Percentiles rank a stretch among this genome's conserved stretches.
Conservation (phyloP, 176 grass and related monocot species). For the Avena atlantica region DNA sequence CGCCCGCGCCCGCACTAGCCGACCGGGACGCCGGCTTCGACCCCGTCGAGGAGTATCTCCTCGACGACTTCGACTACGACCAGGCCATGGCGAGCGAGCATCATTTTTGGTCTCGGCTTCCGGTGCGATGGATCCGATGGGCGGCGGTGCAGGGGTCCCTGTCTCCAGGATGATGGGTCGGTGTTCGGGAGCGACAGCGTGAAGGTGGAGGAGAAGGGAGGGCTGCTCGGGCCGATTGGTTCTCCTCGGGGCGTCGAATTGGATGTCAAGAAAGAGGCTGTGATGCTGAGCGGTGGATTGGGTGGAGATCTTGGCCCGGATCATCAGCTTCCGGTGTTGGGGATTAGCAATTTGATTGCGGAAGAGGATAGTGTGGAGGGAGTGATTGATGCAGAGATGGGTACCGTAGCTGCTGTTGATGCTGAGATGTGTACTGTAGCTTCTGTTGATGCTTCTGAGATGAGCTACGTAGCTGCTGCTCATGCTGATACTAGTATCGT, state of each 20-base stretch:
- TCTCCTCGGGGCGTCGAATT: background rate
- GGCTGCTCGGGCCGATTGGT: background rate
- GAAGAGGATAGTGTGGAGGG: background rate
- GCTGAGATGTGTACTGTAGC: background rate
- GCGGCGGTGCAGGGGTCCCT: background rate
- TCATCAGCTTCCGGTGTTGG: background rate
- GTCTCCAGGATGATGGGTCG: background rate
- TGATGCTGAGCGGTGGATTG: background rate
- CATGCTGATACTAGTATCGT: too few relatives aligned
- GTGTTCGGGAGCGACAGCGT: background rate
- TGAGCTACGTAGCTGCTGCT: too few relatives aligned
- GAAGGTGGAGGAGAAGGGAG: background rate
- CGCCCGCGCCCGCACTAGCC: background rate
- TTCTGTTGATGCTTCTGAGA: background rate
- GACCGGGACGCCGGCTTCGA: conserved; percentile 55
- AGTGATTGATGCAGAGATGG: background rate
- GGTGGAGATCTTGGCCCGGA: background rate
- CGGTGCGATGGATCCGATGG: background rate
- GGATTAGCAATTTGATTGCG: conserved; percentile 23
- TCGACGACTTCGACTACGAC: conserved; percentile 54
- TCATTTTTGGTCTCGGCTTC: background rate
- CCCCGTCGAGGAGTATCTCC: conserved; percentile 77
- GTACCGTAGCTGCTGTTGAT: background rate
- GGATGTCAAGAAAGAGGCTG: conserved; percentile 9
- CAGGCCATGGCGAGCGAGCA: conserved; percentile 46